Conservation (phyloP, 495 filamentous ascomycete species). For the Schizothecium vesticola region DNA sequence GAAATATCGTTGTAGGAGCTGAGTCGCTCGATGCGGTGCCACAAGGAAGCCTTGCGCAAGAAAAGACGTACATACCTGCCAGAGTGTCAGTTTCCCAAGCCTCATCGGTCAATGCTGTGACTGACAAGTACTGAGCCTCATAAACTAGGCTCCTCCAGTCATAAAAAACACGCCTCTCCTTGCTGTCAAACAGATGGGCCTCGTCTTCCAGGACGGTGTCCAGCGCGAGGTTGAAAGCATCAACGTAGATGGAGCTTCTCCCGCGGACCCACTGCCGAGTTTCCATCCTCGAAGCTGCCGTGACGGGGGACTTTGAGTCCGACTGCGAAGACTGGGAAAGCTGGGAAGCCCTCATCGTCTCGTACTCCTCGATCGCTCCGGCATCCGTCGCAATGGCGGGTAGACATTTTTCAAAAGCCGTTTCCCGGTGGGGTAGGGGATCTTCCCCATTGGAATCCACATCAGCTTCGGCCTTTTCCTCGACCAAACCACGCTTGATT, state of each 20-base stretch:
- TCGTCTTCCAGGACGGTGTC: slow-evolving; percentile 90
- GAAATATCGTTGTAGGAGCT: slow-evolving; percentile 79
- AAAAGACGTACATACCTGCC: slow-evolving; percentile 84
- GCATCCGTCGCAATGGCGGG: slow-evolving; percentile 61
- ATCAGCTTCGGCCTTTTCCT: not conserved
- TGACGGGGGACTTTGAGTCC: slow-evolving; percentile 33
- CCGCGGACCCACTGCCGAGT: slow-evolving; percentile 44
- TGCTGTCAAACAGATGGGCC: slow-evolving; percentile 75
- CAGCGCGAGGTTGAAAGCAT: slow-evolving; percentile 92
- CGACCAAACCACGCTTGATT: not conserved
- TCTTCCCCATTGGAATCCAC: slow-evolving; percentile 3
- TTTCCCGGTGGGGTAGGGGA: slow-evolving; percentile 30
- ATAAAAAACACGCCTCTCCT: slow-evolving; percentile 71
- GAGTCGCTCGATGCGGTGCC: slow-evolving; percentile 78
- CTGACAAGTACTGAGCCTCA: slow-evolving; percentile 87
- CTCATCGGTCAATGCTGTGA: not conserved
- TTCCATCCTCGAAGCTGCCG: slow-evolving; percentile 29
- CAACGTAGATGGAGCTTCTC: slow-evolving; percentile 87
- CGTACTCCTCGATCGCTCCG: slow-evolving; percentile 77
- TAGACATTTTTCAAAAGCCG: slow-evolving; percentile 73
- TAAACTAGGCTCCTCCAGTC: slow-evolving; percentile 71
- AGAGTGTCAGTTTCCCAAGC: slow-evolving; percentile 7
- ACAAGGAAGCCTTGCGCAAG: slow-evolving; percentile 86
- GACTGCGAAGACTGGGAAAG: slow-evolving; percentile 24
- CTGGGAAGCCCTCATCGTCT: slow-evolving; percentile 48